These are phyloP conservation scores for Didymosphaeria variabile DNA, from an alignment of 2,329 filamentous ascomycete genomes.

Conservation along the genomic window DNA sequence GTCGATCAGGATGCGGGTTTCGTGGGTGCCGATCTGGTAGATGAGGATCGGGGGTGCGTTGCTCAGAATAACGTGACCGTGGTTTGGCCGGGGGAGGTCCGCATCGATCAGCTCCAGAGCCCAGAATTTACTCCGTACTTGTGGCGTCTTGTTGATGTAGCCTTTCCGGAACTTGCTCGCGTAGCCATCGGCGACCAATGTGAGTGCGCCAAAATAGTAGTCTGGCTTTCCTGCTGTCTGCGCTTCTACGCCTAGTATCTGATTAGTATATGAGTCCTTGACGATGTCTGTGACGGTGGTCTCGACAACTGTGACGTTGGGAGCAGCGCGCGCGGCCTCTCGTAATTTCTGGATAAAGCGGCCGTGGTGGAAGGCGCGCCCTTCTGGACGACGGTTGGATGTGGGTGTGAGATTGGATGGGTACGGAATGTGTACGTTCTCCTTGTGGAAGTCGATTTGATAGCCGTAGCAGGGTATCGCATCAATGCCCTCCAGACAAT, in stretches of 20 bases:
- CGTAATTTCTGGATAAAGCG: conserved; percentile 87
- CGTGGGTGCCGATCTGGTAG: conserved; percentile 96
- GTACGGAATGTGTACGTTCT: conserved; percentile 80
- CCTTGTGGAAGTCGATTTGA: conserved; percentile 82
- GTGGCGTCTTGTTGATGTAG: conserved; percentile 71
- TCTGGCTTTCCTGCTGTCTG: conserved; percentile 72
- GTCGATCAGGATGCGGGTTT: conserved; percentile 90
- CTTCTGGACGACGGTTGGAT: conserved; percentile 63
- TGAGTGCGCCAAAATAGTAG: conserved; percentile 85
- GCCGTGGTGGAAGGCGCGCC: conserved; percentile 90
- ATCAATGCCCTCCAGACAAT: conserved; percentile 90
- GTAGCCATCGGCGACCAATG: conserved; percentile 92
- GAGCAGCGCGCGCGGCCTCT: conserved; percentile 74
- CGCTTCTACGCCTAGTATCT: conserved; percentile 85
- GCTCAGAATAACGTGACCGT: conserved; percentile 89
- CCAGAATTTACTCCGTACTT: conserved; percentile 88
- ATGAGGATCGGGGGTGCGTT: conserved; percentile 82
- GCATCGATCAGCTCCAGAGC: conserved; percentile 92
- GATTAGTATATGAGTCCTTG: conserved; percentile 70
- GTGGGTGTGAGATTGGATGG: conserved; percentile 64
- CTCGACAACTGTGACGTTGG: conserved; percentile 91
- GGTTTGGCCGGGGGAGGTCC: conserved; percentile 74
- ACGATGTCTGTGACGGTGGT: conserved; percentile 83
- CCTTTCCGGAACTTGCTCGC: conserved; percentile 89
- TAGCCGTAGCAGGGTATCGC: conserved; percentile 84